These are phyloP conservation scores for Penicillium sp. DNA, from an alignment of 2,329 filamentous ascomycete genomes.

Conservation along the genomic window DNA sequence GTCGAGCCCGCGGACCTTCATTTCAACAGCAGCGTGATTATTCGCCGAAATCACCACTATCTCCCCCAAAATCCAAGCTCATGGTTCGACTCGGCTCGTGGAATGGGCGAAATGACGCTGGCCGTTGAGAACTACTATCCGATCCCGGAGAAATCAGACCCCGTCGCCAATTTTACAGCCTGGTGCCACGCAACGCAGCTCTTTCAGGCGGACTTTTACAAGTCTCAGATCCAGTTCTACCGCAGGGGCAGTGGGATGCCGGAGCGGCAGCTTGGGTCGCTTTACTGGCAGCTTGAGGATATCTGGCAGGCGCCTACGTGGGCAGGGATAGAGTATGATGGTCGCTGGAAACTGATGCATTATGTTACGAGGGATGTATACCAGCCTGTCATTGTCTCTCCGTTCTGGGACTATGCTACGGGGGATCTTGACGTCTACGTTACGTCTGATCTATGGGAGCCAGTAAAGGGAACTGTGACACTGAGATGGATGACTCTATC, in stretches of 20 bases:
- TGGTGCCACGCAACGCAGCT: constrained; percentile 68
- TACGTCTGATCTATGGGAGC: constrained; percentile 62
- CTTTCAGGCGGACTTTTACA: constrained; percentile 69
- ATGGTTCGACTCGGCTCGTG: constrained; percentile 34
- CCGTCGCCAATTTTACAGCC: constrained; percentile 62
- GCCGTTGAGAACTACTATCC: constrained; percentile 64
- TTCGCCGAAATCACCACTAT: constrained; percentile 65
- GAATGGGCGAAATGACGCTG: constrained; percentile 62
- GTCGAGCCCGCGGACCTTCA: constrained; percentile 56
- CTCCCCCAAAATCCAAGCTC: constrained; percentile 56
- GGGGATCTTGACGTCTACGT: constrained; percentile 60
- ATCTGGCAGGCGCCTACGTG: constrained; percentile 69
- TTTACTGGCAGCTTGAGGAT: constrained; percentile 71
- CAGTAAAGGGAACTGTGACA: constrained; percentile 51
- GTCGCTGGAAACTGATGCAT: constrained; percentile 67
- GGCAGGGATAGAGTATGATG: constrained; percentile 67
- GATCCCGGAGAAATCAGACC: constrained; percentile 56
- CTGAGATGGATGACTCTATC: constrained; percentile 59
- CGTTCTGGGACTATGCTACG: constrained; percentile 58
- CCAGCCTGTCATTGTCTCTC: constrained; percentile 62
- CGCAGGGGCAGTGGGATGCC: constrained; percentile 62
- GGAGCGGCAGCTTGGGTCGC: constrained; percentile 62
- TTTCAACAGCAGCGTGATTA: constrained; percentile 62
- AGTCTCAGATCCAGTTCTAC: constrained; percentile 65
- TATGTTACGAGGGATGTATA: constrained; percentile 64